phyloP scores from a whole-genome alignment of 306 rosid genomes.

The Trichosanthes cucumerina region DNA sequence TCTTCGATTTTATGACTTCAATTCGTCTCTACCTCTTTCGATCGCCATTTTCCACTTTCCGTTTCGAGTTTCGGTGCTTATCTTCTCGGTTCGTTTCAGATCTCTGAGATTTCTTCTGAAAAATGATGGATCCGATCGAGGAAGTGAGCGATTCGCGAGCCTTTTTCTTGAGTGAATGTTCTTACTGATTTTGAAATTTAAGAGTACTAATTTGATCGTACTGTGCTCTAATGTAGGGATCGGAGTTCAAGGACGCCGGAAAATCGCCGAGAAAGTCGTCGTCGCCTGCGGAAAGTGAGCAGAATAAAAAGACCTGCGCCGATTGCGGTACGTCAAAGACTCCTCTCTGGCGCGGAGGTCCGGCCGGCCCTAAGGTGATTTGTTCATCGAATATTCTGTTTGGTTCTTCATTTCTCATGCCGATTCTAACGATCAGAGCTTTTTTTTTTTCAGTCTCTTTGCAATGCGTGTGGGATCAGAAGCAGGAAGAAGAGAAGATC shows the following conservation, averaged over 20 bases:
- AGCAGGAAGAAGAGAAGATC: constrained; percentile 93
- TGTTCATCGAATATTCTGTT: background rate
- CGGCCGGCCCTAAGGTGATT: constrained; percentile 86
- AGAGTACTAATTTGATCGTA: constrained; percentile 18
- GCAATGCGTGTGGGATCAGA: constrained; percentile 97
- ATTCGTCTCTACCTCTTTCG: background rate
- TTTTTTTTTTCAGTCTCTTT: constrained; percentile 44
- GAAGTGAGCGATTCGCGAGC: constrained; percentile 30
- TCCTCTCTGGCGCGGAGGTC: constrained; percentile 96
- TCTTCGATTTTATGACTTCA: background rate
- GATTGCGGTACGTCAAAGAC: constrained; percentile 91
- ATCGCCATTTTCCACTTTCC: background rate
- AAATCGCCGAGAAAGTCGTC: constrained; percentile 19
- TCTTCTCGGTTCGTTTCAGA: constrained; percentile 10
- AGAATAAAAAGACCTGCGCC: constrained; percentile 61
- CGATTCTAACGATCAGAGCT: background rate
- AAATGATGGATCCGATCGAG: constrained; percentile 62
- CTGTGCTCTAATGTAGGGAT: constrained; percentile 48
- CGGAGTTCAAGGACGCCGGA: constrained; percentile 42
- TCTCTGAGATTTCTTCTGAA: constrained; percentile 17
- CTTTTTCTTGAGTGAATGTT: background rate
- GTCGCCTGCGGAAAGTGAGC: constrained; percentile 33
- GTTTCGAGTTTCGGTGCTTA: constrained; percentile 8
- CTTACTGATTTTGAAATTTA: background rate
- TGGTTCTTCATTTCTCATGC: background rate